These are phyloP conservation scores for Begonia fuchsioides DNA, from an alignment of 306 rosid species.

Conservation along the genomic window DNA sequence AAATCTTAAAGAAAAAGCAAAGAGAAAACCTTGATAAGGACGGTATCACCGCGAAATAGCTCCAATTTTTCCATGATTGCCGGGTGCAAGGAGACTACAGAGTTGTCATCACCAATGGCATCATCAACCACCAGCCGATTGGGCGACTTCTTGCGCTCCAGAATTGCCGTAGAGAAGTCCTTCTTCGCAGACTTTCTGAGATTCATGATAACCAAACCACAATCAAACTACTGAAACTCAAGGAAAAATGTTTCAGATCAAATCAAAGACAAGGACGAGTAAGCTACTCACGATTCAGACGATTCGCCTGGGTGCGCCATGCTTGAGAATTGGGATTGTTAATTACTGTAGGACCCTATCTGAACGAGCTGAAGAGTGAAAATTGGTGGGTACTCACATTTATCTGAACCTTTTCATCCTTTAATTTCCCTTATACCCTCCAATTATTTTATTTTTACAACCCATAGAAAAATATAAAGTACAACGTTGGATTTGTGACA, in stretches of 20 bases:
- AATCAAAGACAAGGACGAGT: background rate
- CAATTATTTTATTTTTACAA: too few species aligned
- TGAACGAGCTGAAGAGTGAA: too few species aligned
- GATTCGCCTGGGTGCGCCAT: constrained; percentile 39
- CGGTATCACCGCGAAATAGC: constrained; percentile 41
- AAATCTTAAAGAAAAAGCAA: background rate
- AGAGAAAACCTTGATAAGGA: constrained; percentile 27
- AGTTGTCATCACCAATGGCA: constrained; percentile 40
- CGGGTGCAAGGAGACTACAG: constrained; percentile 35
- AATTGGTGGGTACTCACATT: too few species aligned
- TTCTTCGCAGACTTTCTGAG: constrained; percentile 25
- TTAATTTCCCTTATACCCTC: too few species aligned
- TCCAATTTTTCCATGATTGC: constrained; percentile 37
- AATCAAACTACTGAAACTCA: background rate
- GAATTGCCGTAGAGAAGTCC: constrained; percentile 41
- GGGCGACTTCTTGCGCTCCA: constrained; percentile 46
- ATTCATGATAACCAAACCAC: constrained; percentile 1
- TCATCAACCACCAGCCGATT: constrained; percentile 36
- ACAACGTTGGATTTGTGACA: too few species aligned
- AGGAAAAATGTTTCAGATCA: background rate
- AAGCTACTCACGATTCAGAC: constrained; percentile 34
- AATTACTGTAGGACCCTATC: too few species aligned
- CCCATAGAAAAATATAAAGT: too few species aligned
- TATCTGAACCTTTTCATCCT: too few species aligned
- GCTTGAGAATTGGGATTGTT: background rate